These are phyloP conservation scores for Ampelocalamus luodianensis DNA, from an alignment of 176 grass and related monocot genomes.

Conservation along the genomic window DNA sequence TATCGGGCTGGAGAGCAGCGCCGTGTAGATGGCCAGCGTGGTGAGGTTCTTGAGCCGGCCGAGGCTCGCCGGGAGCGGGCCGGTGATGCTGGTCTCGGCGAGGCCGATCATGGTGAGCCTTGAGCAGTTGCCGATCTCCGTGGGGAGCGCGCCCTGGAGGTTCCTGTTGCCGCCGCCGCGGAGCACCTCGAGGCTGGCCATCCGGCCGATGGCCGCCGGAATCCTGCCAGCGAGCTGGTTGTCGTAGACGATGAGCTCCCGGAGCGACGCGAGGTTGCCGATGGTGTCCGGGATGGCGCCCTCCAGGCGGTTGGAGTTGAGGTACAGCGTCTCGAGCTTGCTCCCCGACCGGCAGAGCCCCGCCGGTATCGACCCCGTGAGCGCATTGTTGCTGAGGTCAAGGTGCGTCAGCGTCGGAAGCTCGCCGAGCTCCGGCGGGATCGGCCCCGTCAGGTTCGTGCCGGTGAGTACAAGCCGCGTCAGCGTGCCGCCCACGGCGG, in stretches of 20 bases:
- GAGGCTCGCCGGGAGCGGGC: slow-evolving; percentile 60
- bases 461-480: slow-evolving; percentile 57
- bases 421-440: slow-evolving; percentile 57
- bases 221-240: slow-evolving; percentile 75
- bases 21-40: slow-evolving; percentile 75
- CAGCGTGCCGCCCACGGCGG: slow-evolving; percentile 50
- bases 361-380: slow-evolving; percentile 60
- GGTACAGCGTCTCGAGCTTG: slow-evolving; percentile 57
- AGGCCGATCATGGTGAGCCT: slow-evolving; percentile 73
- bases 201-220: slow-evolving; percentile 52
- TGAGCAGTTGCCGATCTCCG: slow-evolving; percentile 73
- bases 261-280: slow-evolving; percentile 59
- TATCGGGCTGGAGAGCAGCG: slow-evolving; percentile 70
- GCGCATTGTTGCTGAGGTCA: slow-evolving; percentile 76
- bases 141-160: slow-evolving; percentile 59
- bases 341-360: slow-evolving; percentile 59
- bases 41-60: slow-evolving; percentile 68
- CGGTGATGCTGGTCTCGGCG: slow-evolving; percentile 77
- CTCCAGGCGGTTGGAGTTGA: slow-evolving; percentile 72
- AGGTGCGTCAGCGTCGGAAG: slow-evolving; percentile 53
- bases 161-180: slow-evolving; percentile 78
- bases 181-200: slow-evolving; percentile 59
- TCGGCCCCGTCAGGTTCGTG: slow-evolving; percentile 67
- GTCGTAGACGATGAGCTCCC: slow-evolving; percentile 70
- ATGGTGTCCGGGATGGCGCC: slow-evolving; percentile 65